Base-by-base conservation (phyloP, 305 asterid species). In the Plantago coronopus region DNA sequence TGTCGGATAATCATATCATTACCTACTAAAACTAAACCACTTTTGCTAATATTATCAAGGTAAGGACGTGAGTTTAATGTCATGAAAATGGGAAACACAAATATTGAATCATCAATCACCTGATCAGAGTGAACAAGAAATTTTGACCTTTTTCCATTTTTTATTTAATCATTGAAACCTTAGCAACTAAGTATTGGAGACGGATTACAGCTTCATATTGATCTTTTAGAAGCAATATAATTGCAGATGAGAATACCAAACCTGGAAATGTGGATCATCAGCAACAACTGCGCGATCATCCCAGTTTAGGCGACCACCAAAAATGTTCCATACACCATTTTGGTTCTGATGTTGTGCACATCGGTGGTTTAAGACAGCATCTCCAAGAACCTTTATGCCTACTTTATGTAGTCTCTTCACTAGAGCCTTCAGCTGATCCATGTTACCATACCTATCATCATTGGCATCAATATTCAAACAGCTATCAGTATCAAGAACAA, bases 191-290 rank as follows among this genome's bases (percentile, higher is more conserved):
- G 15, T 11, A 43, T 48, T 46, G 64, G 60, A 47, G 45, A 40
- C 43, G 50, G 49, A 50, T 29, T 51, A 34, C 62, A 38, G 60
- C 54, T 19, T 55, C 27, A 51, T 25, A 55, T 34, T 61, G 19
- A 40, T 37, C 11, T 31, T 17, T 21, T 5, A 12, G 8, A 31
- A 49, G 17, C 22, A 54, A 49, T 49, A 59, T 64, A 29, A 67
- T 7, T 48, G 47, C 63, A 49, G 58, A 23, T 10, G 63, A 67
- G 44, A 63, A 48, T 44, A 48, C 46, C 53, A 50, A 66, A 88
- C 98, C 97, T 91, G 98, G 80, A 91, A 89, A 77, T 89, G 96
- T 42, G 97, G 98, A 83, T 89, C 96, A 70, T 91, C 98, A 64
- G 87, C 83, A 74, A 91, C 98, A 67, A 91, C 79, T 43, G 98